Conservation (phyloP, 495 filamentous ascomycete species). For the Xylaria flabelliformis region DNA sequence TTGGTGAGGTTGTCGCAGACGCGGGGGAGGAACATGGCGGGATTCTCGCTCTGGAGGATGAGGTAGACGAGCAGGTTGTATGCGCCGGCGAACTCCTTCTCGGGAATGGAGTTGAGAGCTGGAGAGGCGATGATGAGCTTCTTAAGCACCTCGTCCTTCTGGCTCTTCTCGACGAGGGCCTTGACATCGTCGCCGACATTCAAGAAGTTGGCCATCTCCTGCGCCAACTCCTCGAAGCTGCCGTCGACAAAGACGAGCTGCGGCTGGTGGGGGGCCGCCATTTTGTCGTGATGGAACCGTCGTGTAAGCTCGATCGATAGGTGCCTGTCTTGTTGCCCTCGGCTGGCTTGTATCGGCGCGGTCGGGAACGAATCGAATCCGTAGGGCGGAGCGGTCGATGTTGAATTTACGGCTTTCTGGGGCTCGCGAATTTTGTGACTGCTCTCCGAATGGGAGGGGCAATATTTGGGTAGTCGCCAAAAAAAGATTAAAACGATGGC, state of each 20-base stretch:
- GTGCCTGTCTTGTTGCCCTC: constrained; percentile 13
- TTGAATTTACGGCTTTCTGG: constrained; percentile 23
- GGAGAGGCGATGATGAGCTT: constrained; percentile 79
- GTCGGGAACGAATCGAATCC: constrained; percentile 31
- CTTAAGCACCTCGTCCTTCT: constrained; percentile 87
- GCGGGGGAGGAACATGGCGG: constrained; percentile 81
- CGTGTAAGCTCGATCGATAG: constrained; percentile 2
- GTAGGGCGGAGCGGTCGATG: constrained; percentile 24
- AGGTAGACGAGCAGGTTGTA: constrained; percentile 97
- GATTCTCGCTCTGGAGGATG: constrained; percentile 79
- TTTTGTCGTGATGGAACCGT: constrained; percentile 16
- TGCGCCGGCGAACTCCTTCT: constrained; percentile 93
- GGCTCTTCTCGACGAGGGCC: constrained; percentile 70
- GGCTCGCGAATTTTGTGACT: constrained; percentile 30
- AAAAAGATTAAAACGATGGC: constrained; percentile 6
- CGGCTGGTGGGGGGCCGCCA: constrained; percentile 37
- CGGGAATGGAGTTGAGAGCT: constrained; percentile 78
- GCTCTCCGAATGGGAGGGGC: constrained; percentile 24
- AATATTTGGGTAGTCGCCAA: constrained; percentile 9
- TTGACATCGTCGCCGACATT: constrained; percentile 72
- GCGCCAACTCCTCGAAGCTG: constrained; percentile 82
- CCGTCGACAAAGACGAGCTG: constrained; percentile 84
- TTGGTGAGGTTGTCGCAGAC: constrained; percentile 87
- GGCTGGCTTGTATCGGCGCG: not conserved
- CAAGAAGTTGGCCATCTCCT: constrained; percentile 87